Conservation (phyloP, 768 basidiomycete genomes). For the Boletellus ananas region DNA sequence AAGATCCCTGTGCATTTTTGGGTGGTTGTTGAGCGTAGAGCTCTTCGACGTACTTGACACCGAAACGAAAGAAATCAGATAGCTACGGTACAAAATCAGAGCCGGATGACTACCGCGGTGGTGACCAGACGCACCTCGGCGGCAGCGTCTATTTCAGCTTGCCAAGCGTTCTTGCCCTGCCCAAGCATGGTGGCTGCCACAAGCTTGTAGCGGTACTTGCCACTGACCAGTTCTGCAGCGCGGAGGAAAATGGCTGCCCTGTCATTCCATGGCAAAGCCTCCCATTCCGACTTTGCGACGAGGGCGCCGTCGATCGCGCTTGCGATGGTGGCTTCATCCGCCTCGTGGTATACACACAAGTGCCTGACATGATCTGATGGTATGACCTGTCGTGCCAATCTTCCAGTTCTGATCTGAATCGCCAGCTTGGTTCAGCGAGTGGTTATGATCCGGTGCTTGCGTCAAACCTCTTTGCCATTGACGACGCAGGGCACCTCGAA, state of each 20-base stretch:
- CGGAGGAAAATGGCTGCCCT: slow-evolving; percentile 97
- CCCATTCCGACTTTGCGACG: slow-evolving; percentile 85
- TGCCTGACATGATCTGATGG: slow-evolving; percentile 82
- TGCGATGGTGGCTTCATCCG: slow-evolving; percentile 69
- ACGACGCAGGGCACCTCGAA: slow-evolving; percentile 93
- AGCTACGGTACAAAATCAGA: slow-evolving; percentile 43
- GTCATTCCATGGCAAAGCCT: slow-evolving; percentile 93
- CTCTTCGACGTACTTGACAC: slow-evolving; percentile 95
- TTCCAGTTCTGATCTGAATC: slow-evolving; percentile 73
- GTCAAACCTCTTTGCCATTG: slow-evolving; percentile 77
- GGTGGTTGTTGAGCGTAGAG: slow-evolving; percentile 88
- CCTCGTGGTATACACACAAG: slow-evolving; percentile 86
- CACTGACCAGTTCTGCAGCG: slow-evolving; percentile 92
- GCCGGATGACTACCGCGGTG: background rate
- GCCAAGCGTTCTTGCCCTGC: slow-evolving; percentile 99
- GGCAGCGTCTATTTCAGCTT: slow-evolving; percentile 98
- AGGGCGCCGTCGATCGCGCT: slow-evolving; percentile 86
- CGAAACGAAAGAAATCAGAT: slow-evolving; percentile 92
- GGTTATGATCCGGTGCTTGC: background rate
- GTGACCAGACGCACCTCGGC: slow-evolving; percentile 66
- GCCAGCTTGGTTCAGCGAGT: slow-evolving; percentile 2
- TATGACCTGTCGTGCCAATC: slow-evolving; percentile 71
- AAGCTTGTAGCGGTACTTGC: slow-evolving; percentile 93
- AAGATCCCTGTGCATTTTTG: slow-evolving; percentile 79
- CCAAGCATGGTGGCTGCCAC: slow-evolving; percentile 97